Base-by-base conservation (phyloP, 129 eudicot genomes). In the Lonicera japonica region DNA sequence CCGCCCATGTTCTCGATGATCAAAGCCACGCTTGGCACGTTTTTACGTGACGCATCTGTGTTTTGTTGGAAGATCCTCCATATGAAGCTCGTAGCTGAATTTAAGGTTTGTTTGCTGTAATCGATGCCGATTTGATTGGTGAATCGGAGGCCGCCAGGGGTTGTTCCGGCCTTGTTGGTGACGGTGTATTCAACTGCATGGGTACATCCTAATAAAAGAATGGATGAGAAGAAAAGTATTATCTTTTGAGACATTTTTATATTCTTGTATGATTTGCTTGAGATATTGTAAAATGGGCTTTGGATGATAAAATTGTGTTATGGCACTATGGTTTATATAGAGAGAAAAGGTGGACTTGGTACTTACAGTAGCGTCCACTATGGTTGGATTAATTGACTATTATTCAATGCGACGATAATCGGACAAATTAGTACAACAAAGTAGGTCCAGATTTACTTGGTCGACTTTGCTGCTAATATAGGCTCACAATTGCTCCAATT, bases 51-150 rank as follows among this genome's bases (percentile, higher is more conserved):
- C 0, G 73, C 53, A 0, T 41, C 52, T 0, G 73, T 58, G 80
- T 41, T 76, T 53, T 86, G 83, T 34, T 84, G 75, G 56, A 90
- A 81, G 54, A 73, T 60, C 17, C 53, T 47, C 87, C 85, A 84
- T 17, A 90, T 78, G 0, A n/a, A 64, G 22, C 19, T 78, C 14
- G 78, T 22, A 56, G 74, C 40, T 25, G 80, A 77, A 0, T 54
- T 0, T 66, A 24, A 63, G 1, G 25, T 54, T 3, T 39, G 50
- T 2, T 18, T 40, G 48, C 60, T 68, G 70, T 67, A 72, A 5
- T n/a, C 23, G 8, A 21, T 5, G 12, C 80, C 80, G 13, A 81
- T 73, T 8, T 72, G 53, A 17, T 12, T 61, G 15, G 12, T 17
- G 63, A 75, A 80, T 13, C 65, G 63, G 48, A 25, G 6, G 0